phyloP scores from a whole-genome alignment of 768 basidiomycete genomes.

The Mycena galopus region DNA sequence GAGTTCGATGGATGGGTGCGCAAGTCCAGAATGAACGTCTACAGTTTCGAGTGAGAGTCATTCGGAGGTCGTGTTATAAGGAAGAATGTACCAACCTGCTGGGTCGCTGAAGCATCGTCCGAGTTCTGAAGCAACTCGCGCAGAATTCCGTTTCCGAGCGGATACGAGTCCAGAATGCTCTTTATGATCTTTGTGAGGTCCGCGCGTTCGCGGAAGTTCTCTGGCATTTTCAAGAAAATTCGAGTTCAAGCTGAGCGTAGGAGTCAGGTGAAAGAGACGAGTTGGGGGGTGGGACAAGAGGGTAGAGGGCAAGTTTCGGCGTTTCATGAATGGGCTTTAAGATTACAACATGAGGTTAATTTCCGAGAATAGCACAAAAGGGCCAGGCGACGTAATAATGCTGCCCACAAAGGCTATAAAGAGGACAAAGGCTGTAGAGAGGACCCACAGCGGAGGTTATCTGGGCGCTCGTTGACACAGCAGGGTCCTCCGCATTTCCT shows the following conservation, averaged over 20 bases:
- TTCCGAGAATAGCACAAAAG: slow-evolving; percentile 23
- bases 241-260: too few species aligned
- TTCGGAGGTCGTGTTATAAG: not conserved
- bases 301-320: slow-evolving; percentile 2
- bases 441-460: not conserved
- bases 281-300: not conserved
- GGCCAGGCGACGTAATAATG: not conserved
- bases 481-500: too few species aligned
- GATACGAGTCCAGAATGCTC: slow-evolving; percentile 42
- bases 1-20: slow-evolving; percentile 36
- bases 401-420: not conserved
- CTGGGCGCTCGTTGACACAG: not conserved
- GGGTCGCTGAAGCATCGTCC: slow-evolving; percentile 43
- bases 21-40: slow-evolving; percentile 47
- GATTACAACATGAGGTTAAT: slow-evolving; percentile 26
- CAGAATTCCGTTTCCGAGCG: slow-evolving; percentile 41
- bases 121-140: slow-evolving; percentile 47
- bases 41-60: not conserved
- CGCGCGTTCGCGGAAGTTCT: slow-evolving; percentile 33
- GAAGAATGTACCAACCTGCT: slow-evolving; percentile 32
- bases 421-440: not conserved
- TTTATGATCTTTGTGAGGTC: slow-evolving; percentile 38
- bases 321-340: slow-evolving; percentile 7
- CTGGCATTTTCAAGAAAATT: slow-evolving; percentile 10
- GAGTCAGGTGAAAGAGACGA: not conserved